Base-by-base conservation (phyloP, 2,329 filamentous ascomycete species). In the Fusarium multiceps region DNA sequence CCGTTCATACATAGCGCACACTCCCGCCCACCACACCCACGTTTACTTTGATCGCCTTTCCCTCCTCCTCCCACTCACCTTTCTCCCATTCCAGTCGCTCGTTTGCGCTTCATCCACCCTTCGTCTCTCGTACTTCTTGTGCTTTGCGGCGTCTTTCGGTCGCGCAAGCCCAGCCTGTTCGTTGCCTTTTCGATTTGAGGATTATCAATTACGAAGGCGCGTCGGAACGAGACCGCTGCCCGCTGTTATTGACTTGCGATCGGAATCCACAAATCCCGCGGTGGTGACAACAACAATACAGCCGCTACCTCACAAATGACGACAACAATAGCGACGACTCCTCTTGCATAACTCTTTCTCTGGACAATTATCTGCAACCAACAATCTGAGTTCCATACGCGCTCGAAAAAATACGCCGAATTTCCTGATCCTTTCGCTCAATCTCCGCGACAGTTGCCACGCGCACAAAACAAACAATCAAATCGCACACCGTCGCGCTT, bases 61-160 rank as follows among this genome's bases (percentile, higher is more conserved):
- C 72, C 71, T 66, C 69, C 66, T 66, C 68, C 68, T 74, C 66
- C 69, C 68, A 71, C 73, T 76, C 76, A 74, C 73, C 72, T 74
- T 76, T 66, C 69, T 37, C 71, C 74, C 65, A 76, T 80, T 74
- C 72, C 75, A 75, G 75, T 79, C 78, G 65, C 72, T 78, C 78
- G 68, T 79, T 76, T 76, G 72, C 71, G 72, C 66, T 59, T 63
- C 69, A 74, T 64, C 68, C 65, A 59, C 59, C 65, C 63, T 64
- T 63, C 68, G 60, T 70, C 60, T 72, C 62, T 56, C 53, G 70
- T 67, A 56, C 60, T 51, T 59, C 50, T 55, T 59, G 61, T 72
- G 61, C 55, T 63, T 60, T 75, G 68, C 49, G 63, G 64, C 64
- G 66, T 68, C 53, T 57, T 37, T 59, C 63, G 66, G 72, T 69